phyloP scores from a whole-genome alignment of 257 asterid species.

The Scutellaria galericulata region DNA sequence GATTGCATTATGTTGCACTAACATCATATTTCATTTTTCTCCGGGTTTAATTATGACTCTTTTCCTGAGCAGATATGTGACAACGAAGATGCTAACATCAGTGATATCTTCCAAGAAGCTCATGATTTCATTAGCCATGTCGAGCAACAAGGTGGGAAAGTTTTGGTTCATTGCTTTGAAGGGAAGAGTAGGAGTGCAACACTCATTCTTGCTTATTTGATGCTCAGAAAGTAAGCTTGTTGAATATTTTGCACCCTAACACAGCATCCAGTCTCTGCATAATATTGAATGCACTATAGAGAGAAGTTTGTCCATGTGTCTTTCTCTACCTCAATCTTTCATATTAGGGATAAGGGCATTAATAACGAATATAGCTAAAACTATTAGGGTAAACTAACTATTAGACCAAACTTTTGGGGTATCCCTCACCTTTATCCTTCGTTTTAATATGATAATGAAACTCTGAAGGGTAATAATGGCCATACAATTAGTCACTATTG shows the following conservation, averaged over 20 bases:
- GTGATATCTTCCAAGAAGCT: conserved; percentile 81
- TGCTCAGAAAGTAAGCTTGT: conserved; percentile 81
- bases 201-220: conserved; percentile 80
- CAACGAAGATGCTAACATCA: conserved; percentile 74
- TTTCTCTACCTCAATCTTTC: no score
- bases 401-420: no score
- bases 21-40: background rate
- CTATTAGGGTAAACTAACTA: no score
- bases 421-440: background rate
- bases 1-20: no score
- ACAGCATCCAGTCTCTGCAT: background rate
- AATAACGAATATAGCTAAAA: no score
- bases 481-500: background rate
- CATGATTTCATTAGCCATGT: conserved; percentile 82
- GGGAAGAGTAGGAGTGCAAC: conserved; percentile 99
- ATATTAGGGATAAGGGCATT: no score
- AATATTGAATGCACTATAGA: background rate
- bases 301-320: background rate
- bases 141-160: conserved; percentile 78
- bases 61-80: conserved; percentile 69
- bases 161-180: conserved; percentile 97
- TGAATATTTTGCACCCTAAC: conserved; percentile 15
- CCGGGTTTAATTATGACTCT: conserved; percentile 13
- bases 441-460: background rate
- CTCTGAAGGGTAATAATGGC: background rate